phyloP scores from a whole-genome alignment of 106 monocot species.

The Platanthera zijinensis region DNA sequence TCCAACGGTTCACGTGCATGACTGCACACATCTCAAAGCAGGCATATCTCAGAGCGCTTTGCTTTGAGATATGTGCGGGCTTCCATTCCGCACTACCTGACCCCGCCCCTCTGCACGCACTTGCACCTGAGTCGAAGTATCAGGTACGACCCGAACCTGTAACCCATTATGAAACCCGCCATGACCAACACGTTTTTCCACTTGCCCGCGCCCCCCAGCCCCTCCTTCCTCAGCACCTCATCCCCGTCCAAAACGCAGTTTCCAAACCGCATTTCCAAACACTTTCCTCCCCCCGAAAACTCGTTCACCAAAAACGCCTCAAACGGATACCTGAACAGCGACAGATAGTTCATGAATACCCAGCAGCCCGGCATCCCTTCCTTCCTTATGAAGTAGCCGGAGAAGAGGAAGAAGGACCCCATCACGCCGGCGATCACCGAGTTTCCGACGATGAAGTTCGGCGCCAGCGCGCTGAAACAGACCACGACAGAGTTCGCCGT shows the following conservation, averaged over 20 bases:
- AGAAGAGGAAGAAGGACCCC: constrained; percentile 89
- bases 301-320: constrained; percentile 84
- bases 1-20: no score
- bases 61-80: no score
- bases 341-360: constrained; percentile 91
- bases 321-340: constrained; percentile 91
- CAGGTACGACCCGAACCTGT: constrained; percentile 58
- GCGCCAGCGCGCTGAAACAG: constrained; percentile 65
- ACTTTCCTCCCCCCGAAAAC: constrained; percentile 47
- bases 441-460: constrained; percentile 81
- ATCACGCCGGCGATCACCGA: constrained; percentile 66
- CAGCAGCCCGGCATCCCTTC: constrained; percentile 70
- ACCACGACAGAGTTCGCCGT: constrained; percentile 84
- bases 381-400: constrained; percentile 87
- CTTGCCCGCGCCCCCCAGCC: constrained; percentile 46
- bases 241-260: constrained; percentile 56
- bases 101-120: constrained; percentile 43
- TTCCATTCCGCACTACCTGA: no score
- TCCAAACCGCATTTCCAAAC: constrained; percentile 42
- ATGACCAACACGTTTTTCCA: constrained; percentile 81
- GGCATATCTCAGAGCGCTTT: no score
- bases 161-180: constrained; percentile 56
- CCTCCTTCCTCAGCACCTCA: constrained; percentile 53
- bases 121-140: constrained; percentile 56
- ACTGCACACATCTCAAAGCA: no score